phyloP scores from a whole-genome alignment of 352 stramenopile species.

The Phytophthora pisi region DNA sequence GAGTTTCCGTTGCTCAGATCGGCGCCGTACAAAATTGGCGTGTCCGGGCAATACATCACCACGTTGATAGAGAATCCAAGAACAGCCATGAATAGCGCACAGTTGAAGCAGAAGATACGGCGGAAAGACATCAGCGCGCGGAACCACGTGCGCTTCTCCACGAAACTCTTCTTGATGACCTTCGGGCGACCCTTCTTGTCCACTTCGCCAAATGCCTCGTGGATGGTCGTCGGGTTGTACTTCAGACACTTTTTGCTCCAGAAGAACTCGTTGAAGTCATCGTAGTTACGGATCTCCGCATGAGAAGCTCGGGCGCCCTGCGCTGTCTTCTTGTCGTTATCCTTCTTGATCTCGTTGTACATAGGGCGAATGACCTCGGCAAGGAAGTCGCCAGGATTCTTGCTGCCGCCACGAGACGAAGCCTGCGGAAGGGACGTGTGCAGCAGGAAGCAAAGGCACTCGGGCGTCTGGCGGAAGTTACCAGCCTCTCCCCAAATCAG shows the following conservation, averaged over 20 bases:
- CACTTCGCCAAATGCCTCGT: constrained; percentile 69
- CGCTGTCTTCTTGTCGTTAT: constrained; percentile 90
- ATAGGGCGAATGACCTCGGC: constrained; percentile 81
- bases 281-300: constrained; percentile 85
- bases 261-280: constrained; percentile 92
- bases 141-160: constrained; percentile 80
- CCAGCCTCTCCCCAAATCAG: constrained; percentile 86
- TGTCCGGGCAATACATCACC: constrained; percentile 79
- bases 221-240: constrained; percentile 70
- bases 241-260: constrained; percentile 89
- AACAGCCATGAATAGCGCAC: constrained; percentile 66
- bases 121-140: constrained; percentile 80
- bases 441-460: constrained; percentile 82
- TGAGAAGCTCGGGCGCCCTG: constrained; percentile 77
- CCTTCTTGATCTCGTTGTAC: constrained; percentile 82
- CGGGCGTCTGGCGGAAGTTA: constrained; percentile 84
- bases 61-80: constrained; percentile 78
- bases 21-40: constrained; percentile 73
- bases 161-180: constrained; percentile 85
- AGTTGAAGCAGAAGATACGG: constrained; percentile 87
- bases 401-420: constrained; percentile 55
- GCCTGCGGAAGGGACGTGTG: constrained; percentile 80
- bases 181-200: constrained; percentile 87
- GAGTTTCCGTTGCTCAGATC: constrained; percentile 52
- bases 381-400: constrained; percentile 75